These are phyloP conservation scores for Phialemoniopsis sp. DNA, from an alignment of 2,329 filamentous ascomycete genomes.

Conservation along the genomic window DNA sequence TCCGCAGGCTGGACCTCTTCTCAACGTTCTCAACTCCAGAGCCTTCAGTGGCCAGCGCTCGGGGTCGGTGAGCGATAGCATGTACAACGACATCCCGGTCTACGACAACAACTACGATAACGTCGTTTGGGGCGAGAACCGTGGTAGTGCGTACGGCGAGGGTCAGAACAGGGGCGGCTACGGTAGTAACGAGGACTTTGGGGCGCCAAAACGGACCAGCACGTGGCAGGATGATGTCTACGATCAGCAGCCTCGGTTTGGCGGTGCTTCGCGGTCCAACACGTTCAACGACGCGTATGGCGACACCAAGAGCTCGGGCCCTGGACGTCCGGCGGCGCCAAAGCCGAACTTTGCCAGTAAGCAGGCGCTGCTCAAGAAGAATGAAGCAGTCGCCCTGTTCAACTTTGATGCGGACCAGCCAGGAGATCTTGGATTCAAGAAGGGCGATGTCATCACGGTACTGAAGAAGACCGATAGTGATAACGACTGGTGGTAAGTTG, in stretches of 20 bases:
- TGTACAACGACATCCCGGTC: slow-evolving; percentile 92
- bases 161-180: slow-evolving; percentile 33
- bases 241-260: slow-evolving; percentile 46
- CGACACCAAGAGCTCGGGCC: slow-evolving; percentile 47
- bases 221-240: slow-evolving; percentile 78
- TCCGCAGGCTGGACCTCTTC: slow-evolving; percentile 76
- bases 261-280: slow-evolving; percentile 42
- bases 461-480: slow-evolving; percentile 91
- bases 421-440: slow-evolving; percentile 92
- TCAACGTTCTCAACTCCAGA: slow-evolving; percentile 79
- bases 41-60: slow-evolving; percentile 67
- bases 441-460: slow-evolving; percentile 94
- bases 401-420: slow-evolving; percentile 93
- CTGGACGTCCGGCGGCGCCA: slow-evolving; percentile 77
- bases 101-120: slow-evolving; percentile 83
- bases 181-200: slow-evolving; percentile 40
- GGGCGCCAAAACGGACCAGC: slow-evolving; percentile 53
- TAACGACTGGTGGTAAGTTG: slow-evolving; percentile 85
- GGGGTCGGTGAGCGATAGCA: slow-evolving; percentile 45
- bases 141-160: slow-evolving; percentile 68
- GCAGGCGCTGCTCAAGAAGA: slow-evolving; percentile 53
- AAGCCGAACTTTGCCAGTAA: slow-evolving; percentile 77
- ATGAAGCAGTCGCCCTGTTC: slow-evolving; percentile 87
- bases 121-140: slow-evolving; percentile 67
- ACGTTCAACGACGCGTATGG: slow-evolving; percentile 39